Percentiles rank a stretch among this genome's conserved stretches.
phyloP scores from a whole-genome alignment of 805 yeast genomes.

The Yarrowia keelungensis region DNA sequence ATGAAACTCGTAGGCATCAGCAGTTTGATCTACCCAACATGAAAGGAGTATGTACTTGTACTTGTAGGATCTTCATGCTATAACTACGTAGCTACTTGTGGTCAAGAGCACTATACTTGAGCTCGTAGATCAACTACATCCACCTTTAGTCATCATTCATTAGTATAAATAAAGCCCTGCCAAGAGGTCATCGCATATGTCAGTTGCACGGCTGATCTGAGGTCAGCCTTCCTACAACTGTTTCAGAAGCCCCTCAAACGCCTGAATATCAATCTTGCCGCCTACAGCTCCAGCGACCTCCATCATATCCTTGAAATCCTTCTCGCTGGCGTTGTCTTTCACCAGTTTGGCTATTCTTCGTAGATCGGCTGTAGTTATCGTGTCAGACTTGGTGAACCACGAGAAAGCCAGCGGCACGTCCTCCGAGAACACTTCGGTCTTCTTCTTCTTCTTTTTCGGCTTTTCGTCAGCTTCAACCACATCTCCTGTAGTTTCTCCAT shows the following conservation, averaged over 20 bases:
- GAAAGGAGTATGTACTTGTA: no score
- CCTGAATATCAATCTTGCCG: conserved; percentile 11
- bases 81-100: no score
- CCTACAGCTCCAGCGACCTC: conserved; percentile 43
- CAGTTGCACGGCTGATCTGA: not conserved
- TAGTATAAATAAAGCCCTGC: conserved; percentile 2
- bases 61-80: no score
- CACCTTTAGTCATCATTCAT: not conserved
- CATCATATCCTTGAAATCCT: conserved; percentile 49
- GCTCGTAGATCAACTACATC: no score
- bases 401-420: conserved; percentile 12
- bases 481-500: conserved; percentile 5
- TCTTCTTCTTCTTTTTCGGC: conserved; percentile 9
- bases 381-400: conserved; percentile 37
- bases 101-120: no score
- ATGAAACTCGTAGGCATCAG: no score
- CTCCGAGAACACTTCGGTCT: not conserved
- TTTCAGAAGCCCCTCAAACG: conserved; percentile 30
- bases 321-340: conserved; percentile 46
- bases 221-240: conserved; percentile 4
- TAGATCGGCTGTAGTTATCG: conserved; percentile 47
- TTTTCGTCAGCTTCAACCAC: not conserved
- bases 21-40: no score
- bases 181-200: conserved; percentile 14
- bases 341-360: conserved; percentile 44